These are phyloP conservation scores for Stromatinia cepivora DNA, from an alignment of 2,329 filamentous ascomycete species.

Conservation along the genomic window DNA sequence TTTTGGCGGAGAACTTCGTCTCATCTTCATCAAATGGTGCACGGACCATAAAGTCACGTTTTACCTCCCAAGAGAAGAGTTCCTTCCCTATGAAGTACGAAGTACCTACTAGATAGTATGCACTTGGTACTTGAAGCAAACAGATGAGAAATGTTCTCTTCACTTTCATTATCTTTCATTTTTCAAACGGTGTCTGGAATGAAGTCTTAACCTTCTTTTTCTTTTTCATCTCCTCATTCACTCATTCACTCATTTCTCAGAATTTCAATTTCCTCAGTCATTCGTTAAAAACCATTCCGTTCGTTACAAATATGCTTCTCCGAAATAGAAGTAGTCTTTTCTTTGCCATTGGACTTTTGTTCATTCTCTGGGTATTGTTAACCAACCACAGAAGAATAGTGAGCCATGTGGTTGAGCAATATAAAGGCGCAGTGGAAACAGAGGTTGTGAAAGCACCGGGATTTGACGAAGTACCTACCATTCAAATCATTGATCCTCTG, in stretches of 20 bases:
- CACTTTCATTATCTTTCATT: neutral
- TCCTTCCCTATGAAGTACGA: neutral
- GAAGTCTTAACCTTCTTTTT: neutral
- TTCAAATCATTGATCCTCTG: neutral
- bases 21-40: neutral
- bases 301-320: conserved; percentile 10
- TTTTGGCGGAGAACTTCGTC: neutral
- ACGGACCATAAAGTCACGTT: neutral
- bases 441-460: neutral
- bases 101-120: neutral
- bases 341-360: neutral
- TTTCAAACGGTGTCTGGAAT: neutral
- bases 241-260: neutral
- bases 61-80: neutral
- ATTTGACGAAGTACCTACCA: neutral
- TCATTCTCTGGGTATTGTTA: conserved; percentile 16
- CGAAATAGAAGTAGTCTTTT: conserved; percentile 18
- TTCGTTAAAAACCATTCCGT: neutral
- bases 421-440: neutral
- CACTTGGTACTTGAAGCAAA: neutral
- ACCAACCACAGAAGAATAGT: conserved; percentile 2
- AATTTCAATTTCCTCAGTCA: neutral
- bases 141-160: neutral
- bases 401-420: conserved; percentile 17
- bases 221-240: neutral